Evolutionary conservation across 106 monocot species (phyloP).

Genomic region (Dactylorhiza incarnata): DNA sequence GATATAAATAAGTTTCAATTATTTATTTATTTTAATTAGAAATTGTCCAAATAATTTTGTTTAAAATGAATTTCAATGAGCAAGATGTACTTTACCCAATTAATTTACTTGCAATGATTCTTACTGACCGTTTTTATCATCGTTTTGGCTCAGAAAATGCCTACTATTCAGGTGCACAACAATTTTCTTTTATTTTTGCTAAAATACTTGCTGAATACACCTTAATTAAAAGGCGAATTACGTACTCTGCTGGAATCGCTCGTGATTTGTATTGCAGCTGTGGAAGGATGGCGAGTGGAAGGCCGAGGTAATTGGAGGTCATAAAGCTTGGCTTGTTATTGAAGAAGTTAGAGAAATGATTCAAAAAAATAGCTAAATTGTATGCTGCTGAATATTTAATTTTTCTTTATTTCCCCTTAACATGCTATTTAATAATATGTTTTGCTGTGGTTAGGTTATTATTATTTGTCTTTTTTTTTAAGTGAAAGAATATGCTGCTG

Average conservation of each 20-base stretch:
- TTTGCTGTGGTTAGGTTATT: too few relatives aligned
- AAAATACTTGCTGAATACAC: background rate
- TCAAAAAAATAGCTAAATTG: constrained; percentile 48
- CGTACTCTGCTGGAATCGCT: background rate
- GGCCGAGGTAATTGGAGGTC: constrained; percentile 84
- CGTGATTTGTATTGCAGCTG: constrained; percentile 28
- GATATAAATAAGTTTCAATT: too few relatives aligned
- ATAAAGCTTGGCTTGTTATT: constrained; percentile 90
- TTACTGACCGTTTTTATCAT: constrained; percentile 4
- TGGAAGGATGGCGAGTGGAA: constrained; percentile 95
- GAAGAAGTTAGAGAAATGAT: constrained; percentile 94
- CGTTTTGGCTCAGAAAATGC: constrained; percentile 77
- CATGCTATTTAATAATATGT: too few relatives aligned
- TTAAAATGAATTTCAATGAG: too few relatives aligned
- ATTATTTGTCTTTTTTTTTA: too few relatives aligned
- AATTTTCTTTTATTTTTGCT: background rate
- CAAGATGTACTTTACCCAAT: too few relatives aligned
- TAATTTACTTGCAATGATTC: too few relatives aligned
- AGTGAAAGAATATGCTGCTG: too few relatives aligned
- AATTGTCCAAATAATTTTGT: too few relatives aligned
- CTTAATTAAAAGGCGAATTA: background rate
- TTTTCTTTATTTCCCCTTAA: background rate
- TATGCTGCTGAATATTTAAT: background rate
- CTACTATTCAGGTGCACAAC: constrained; percentile 72
- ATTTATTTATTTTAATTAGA: too few relatives aligned